These are phyloP conservation scores for Coniochaeta sp. DNA, from an alignment of 2,329 filamentous ascomycete species.

Conservation along the genomic window DNA sequence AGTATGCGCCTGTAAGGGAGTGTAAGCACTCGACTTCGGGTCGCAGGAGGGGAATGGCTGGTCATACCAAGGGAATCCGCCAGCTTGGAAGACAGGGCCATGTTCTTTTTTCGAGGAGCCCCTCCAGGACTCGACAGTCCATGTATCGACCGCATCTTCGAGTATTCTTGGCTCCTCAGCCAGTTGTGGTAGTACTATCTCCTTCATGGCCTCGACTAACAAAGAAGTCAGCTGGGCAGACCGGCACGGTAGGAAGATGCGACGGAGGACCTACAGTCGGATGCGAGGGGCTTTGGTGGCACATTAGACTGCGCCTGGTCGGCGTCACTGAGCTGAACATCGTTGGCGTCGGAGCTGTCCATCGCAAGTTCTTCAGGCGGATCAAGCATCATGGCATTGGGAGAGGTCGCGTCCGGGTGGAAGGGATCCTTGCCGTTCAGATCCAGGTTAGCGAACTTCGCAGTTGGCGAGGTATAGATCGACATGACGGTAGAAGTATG, in stretches of 20 bases:
- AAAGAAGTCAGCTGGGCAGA: conserved; percentile 10
- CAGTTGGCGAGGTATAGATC: conserved; percentile 7
- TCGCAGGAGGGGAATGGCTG: background rate
- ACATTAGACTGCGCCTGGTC: conserved; percentile 38
- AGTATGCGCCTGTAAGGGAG: conserved; percentile 65
- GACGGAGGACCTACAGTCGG: conserved; percentile 39
- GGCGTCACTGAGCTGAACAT: conserved; percentile 47
- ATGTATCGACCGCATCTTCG: conserved; percentile 70
- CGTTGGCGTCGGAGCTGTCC: conserved; percentile 40
- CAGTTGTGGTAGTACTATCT: conserved; percentile 65
- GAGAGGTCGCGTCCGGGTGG: conserved; percentile 43
- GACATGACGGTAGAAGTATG: background rate
- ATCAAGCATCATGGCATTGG: conserved; percentile 50
- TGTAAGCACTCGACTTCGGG: conserved; percentile 12
- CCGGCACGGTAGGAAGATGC: conserved; percentile 6
- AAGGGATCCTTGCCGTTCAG: conserved; percentile 34
- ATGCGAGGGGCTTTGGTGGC: conserved; percentile 31
- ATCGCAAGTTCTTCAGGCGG: conserved; percentile 44
- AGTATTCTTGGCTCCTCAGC: conserved; percentile 71
- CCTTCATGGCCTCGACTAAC: conserved; percentile 77
- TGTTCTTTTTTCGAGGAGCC: conserved; percentile 71
- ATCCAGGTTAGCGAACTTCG: conserved; percentile 15
- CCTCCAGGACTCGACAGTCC: conserved; percentile 83
- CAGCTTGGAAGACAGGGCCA: conserved; percentile 81
- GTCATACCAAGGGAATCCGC: conserved; percentile 75